A percentile compares a stretch with the other conserved stretches of the same genome.
Evolutionary conservation across 1,284 basidiomycete genomes (phyloP).

Genomic region (Trametes sp.): DNA sequence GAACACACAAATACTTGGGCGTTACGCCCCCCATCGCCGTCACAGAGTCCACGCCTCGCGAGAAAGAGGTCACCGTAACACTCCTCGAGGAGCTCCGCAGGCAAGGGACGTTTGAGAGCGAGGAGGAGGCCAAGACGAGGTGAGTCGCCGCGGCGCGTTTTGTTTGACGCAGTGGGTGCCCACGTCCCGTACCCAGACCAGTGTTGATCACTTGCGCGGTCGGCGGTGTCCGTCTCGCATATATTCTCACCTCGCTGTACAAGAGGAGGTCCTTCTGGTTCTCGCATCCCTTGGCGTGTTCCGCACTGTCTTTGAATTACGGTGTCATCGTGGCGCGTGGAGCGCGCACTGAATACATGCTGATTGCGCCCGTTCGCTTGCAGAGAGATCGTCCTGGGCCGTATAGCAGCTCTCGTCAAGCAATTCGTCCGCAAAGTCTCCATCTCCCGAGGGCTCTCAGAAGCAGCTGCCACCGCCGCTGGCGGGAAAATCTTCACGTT

Average conservation of each 20-base stretch:
- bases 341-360: conserved; percentile 3
- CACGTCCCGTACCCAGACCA: conserved; percentile 1
- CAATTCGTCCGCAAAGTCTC: conserved; percentile 92
- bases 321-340: neutral
- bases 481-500: conserved; percentile 99
- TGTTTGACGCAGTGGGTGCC: conserved; percentile 5
- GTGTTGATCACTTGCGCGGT: conserved; percentile 12
- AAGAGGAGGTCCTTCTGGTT: too few relatives aligned
- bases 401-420: conserved; percentile 90
- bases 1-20: conserved; percentile 56
- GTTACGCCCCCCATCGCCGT: conserved; percentile 93
- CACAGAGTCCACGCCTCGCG: conserved; percentile 72
- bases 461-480: conserved; percentile 84
- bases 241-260: neutral
- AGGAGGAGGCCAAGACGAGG: conserved; percentile 91
- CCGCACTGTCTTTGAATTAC: neutral
- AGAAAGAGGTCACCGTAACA: conserved; percentile 83
- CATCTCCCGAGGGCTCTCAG: conserved; percentile 83
- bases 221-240: neutral
- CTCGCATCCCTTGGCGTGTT: neutral
- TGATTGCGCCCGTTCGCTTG: conserved; percentile 2
- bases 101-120: conserved; percentile 90
- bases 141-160: conserved; percentile 50
- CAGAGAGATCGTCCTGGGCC: conserved; percentile 94
- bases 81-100: conserved; percentile 89